Base-by-base conservation (phyloP, 176 grass and related monocot genomes). In the Hordeum vulgare region DNA sequence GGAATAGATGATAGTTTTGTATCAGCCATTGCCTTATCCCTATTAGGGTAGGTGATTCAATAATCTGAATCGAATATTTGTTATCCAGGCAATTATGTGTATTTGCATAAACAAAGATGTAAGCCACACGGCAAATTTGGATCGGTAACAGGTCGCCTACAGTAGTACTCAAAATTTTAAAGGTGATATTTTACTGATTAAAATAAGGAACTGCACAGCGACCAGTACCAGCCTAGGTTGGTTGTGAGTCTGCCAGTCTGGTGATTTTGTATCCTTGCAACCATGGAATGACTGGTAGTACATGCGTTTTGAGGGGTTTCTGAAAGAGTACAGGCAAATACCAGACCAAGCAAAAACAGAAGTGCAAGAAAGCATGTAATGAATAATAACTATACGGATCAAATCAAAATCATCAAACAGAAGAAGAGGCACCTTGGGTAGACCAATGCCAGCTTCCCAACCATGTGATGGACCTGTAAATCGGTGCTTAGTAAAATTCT, bases 401-500 rank as follows among this genome's bases (percentile, higher is more conserved):
- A 76, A 58, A 59, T 23, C 53, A 77, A 58, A 77, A 28, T 59
- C 31, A 42, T 54, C 7, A 80, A 42, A 71, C 39, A 71, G 11
- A 42, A 9, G 28, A 72, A 37, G 21, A 47, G 17, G 49, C 58
- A 93, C 94, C 91, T 94, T 97, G 24, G 91, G 94, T 24, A 94
- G 87, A 85, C 80, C 62, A 37, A 90, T 77, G 85, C 94, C 89
- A 63, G 94, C 89, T 86, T 86, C 80, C 89, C 89, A 97, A 35
- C 91, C 94, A 92, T 94, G 76, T 3, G 91, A 97, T 61, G 87
- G 88, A 54, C 87, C 91, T 6, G 81, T 74, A 91, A 90, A 92
- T 57, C 39, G 15, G 3, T 87, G 47, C 21, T 53, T 27, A n/a
- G n/a, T n/a, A 66, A 66, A 82, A 18, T 64, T 87, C 35, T 94